These are phyloP conservation scores for Penicillium brasilianum DNA, from an alignment of 2,329 filamentous ascomycete species.

Conservation along the genomic window DNA sequence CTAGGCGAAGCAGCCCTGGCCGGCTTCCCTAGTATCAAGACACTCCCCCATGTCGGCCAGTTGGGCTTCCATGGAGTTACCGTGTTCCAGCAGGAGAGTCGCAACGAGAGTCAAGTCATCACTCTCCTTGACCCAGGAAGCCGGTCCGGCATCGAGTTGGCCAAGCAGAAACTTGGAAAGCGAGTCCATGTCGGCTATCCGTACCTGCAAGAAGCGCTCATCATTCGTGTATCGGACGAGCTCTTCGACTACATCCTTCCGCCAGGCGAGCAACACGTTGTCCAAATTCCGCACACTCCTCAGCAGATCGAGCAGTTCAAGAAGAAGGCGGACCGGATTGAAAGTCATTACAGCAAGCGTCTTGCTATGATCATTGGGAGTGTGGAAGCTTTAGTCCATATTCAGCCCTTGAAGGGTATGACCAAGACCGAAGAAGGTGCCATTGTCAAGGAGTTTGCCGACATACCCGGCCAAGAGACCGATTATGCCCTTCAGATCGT, in stretches of 20 bases:
- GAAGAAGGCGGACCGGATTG: constrained; percentile 81
- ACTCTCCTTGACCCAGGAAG: constrained; percentile 77
- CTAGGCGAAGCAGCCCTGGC: constrained; percentile 82
- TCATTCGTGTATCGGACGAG: constrained; percentile 88
- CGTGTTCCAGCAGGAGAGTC: constrained; percentile 93
- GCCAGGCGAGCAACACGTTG: constrained; percentile 66
- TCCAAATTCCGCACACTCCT: constrained; percentile 72
- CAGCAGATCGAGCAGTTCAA: constrained; percentile 81
- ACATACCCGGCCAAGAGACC: constrained; percentile 81
- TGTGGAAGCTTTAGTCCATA: constrained; percentile 87
- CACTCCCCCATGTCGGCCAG: constrained; percentile 78
- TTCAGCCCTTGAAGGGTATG: constrained; percentile 91
- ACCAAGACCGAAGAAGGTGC: constrained; percentile 89
- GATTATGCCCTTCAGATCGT: constrained; percentile 91
- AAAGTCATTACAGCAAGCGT: constrained; percentile 86
- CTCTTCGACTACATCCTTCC: constrained; percentile 84
- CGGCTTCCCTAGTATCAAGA: constrained; percentile 89
- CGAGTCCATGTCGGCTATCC: constrained; percentile 92
- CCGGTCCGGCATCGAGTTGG: constrained; percentile 71
- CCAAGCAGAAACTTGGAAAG: constrained; percentile 80
- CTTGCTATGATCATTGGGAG: constrained; percentile 84
- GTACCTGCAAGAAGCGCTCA: constrained; percentile 91
- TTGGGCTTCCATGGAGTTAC: constrained; percentile 88
- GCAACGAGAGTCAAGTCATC: constrained; percentile 94
- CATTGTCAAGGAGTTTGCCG: constrained; percentile 88